These are phyloP conservation scores for Fusarium transvaalense DNA, from an alignment of 2,329 filamentous ascomycete genomes.

Conservation along the genomic window DNA sequence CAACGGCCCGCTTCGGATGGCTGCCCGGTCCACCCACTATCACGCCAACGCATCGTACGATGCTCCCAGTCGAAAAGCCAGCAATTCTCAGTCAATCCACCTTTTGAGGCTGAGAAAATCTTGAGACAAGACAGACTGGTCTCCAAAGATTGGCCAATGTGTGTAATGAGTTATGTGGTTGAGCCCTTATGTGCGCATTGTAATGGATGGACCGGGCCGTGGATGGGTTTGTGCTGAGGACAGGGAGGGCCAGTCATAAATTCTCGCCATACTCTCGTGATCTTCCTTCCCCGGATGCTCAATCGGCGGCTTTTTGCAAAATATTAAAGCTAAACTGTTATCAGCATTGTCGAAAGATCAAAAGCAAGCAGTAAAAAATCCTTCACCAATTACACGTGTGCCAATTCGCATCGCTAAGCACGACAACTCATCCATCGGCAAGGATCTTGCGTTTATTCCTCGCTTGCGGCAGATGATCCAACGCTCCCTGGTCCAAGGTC, in stretches of 20 bases:
- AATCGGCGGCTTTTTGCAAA: not conserved
- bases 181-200: slow-evolving; percentile 20
- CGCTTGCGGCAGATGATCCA: slow-evolving; percentile 30
- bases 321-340: slow-evolving; percentile 17
- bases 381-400: slow-evolving; percentile 8
- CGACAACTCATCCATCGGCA: slow-evolving; percentile 20
- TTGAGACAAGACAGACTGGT: not conserved
- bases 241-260: slow-evolving; percentile 20
- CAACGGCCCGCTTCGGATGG: slow-evolving; percentile 47
- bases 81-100: not conserved
- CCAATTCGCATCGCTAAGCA: slow-evolving; percentile 16
- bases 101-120: slow-evolving; percentile 1
- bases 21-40: slow-evolving; percentile 41
- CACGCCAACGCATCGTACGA: slow-evolving; percentile 48
- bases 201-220: slow-evolving; percentile 33
- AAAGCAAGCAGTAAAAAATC: slow-evolving; percentile 16
- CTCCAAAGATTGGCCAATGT: slow-evolving; percentile 5
- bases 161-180: slow-evolving; percentile 10
- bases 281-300: not conserved
- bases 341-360: slow-evolving; percentile 10
- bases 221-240: slow-evolving; percentile 14
- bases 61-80: slow-evolving; percentile 18
- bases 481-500: slow-evolving; percentile 27
- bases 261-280: slow-evolving; percentile 22
- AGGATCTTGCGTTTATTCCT: slow-evolving; percentile 28